Conservation (phyloP, 768 basidiomycete genomes). For the Boletus rubescentipes region DNA sequence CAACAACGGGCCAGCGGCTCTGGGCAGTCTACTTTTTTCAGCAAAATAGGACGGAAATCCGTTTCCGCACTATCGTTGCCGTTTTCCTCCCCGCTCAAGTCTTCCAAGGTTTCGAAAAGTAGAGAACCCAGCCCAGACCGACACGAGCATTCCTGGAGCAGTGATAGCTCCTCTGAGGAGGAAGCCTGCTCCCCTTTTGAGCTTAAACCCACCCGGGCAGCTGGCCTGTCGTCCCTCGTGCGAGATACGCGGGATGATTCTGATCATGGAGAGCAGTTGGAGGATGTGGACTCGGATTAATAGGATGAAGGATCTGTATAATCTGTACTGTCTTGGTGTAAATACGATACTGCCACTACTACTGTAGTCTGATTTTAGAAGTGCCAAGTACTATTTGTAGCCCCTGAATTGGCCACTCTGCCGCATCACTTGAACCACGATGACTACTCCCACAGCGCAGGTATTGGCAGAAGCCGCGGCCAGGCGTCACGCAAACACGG, state of each 20-base stretch:
- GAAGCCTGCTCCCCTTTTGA: slow-evolving; percentile 25
- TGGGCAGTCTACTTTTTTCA: slow-evolving; percentile 38
- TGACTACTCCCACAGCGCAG: slow-evolving; percentile 22
- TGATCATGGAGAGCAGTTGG: slow-evolving; percentile 20
- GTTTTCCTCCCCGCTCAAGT: slow-evolving; percentile 29
- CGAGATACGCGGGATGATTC: slow-evolving; percentile 13
- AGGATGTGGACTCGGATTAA: slow-evolving; percentile 25
- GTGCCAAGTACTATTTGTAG: slow-evolving; percentile 1
- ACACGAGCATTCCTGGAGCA: slow-evolving; percentile 50
- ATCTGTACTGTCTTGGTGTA: slow-evolving; percentile 2
- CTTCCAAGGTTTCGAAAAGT: slow-evolving; percentile 20
- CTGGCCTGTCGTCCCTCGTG: slow-evolving; percentile 6
- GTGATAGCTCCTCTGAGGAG: slow-evolving; percentile 56
- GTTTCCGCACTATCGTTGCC: slow-evolving; percentile 42
- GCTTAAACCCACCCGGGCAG: slow-evolving; percentile 5
- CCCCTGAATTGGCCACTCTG: slow-evolving; percentile 16
- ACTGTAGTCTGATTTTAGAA: background rate
- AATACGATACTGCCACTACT: too few relatives aligned
- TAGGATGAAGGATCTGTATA: background rate
- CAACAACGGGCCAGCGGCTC: slow-evolving; percentile 11
- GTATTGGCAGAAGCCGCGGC: slow-evolving; percentile 30
- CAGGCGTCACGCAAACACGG: slow-evolving; percentile 18
- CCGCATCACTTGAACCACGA: slow-evolving; percentile 1
- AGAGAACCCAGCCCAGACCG: slow-evolving; percentile 30
- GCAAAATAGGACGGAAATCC: slow-evolving; percentile 44